Base-by-base conservation (phyloP, 2,329 filamentous ascomycete genomes). In the Seiridium unicorne region DNA sequence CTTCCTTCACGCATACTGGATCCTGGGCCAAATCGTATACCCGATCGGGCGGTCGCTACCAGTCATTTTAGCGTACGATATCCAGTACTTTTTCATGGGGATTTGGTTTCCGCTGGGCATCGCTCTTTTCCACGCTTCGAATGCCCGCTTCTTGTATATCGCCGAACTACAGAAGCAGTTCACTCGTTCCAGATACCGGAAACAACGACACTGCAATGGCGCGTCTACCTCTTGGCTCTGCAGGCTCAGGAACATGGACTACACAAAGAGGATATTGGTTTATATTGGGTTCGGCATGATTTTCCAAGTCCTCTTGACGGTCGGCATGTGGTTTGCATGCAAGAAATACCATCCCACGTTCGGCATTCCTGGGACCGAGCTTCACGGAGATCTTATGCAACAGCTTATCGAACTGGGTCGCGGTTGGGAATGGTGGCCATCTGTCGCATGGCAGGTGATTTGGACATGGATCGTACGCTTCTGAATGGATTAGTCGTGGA, bases 361-460 rank as follows among this genome's bases (percentile, higher is more conserved):
- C 47, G 79, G 82, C 10, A 68, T 77, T 47, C 66, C 73, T 6
- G 74, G 74, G 3, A 76, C 75, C 5, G 73, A 72, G 38, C 67
- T 77, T 26, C 61, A 62, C 1, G 65, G 69, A 7, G 72, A 68
- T 0, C 58, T 76, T 11, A 77, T 78, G 32, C 78, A 80, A 11
- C 75, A 79, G 10, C 68, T 77, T 13, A 70, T 77, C 6, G 73
- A 75, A 5, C 75, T 79, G 60, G 70, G 74, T 59, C 72, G 73
- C 8, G 85, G 86, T 5, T 84, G 79, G 76, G 86, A 89, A 71
- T 89, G 85, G 85, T 82, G 82, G 70, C 83, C 83, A 1, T 80
- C 80, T 0, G 77, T 83, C 3, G 63, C 82, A 26, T 86, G 83
- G 82, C 83, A 85, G 62, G 71, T 82, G 4, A 69, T 81, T 57